These are phyloP conservation scores for Arabis alpina DNA, from an alignment of 345 rosid genomes.

Conservation along the genomic window DNA sequence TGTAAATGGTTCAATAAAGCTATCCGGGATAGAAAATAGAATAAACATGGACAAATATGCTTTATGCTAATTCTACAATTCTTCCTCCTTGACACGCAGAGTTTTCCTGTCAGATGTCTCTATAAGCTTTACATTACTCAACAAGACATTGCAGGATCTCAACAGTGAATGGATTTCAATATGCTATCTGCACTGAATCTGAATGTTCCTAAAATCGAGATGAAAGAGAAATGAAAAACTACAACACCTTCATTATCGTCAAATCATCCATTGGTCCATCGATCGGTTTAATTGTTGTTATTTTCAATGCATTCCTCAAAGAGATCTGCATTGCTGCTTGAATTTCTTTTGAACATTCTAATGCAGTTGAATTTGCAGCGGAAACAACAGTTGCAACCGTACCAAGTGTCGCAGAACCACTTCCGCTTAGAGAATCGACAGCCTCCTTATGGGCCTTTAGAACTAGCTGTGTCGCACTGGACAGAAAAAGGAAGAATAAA, in stretches of 20 bases:
- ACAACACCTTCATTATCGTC: constrained; percentile 84
- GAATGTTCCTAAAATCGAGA: not conserved
- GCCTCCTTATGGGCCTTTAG: constrained; percentile 97
- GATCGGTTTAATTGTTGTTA: constrained; percentile 54
- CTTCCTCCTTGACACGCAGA: constrained; percentile 77
- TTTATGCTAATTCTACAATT: constrained; percentile 52
- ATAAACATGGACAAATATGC: not conserved
- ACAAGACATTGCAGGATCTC: constrained; percentile 18
- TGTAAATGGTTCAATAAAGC: constrained; percentile 9
- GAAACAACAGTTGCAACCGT: constrained; percentile 95
- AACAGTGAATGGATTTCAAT: constrained; percentile 7
- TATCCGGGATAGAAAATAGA: constrained; percentile 7
- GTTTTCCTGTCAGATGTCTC: constrained; percentile 59
- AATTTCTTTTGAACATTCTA: constrained; percentile 94
- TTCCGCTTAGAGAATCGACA: constrained; percentile 90
- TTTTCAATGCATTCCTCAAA: constrained; percentile 85
- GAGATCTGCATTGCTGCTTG: constrained; percentile 98
- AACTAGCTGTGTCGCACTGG: constrained; percentile 91
- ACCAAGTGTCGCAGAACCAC: constrained; percentile 85
- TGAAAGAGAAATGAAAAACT: constrained; percentile 14
- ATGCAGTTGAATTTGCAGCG: constrained; percentile 96
- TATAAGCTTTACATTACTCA: too few relatives aligned
- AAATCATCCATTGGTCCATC: constrained; percentile 97
- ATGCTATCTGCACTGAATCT: not conserved
- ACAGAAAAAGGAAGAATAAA: not conserved